Conservation (phyloP, 352 stramenopile species). For the Globisporangium apiculatum region DNA sequence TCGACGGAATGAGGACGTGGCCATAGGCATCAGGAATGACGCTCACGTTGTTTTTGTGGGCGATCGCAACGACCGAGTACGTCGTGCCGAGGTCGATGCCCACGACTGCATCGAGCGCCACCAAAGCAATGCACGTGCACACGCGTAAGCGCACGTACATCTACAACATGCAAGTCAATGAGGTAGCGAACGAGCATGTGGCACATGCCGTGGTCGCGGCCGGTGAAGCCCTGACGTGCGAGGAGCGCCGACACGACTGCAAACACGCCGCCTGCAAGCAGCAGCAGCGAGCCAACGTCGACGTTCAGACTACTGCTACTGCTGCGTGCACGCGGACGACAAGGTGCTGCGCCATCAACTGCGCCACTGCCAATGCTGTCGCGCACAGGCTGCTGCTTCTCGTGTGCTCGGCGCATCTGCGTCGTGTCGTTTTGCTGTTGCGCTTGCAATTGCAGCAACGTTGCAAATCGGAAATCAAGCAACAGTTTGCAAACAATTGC, state of each 20-base stretch:
- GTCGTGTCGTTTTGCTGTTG: no score
- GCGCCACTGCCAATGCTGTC: no score
- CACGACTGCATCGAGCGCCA: conserved; percentile 23
- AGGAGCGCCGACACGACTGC: conserved; percentile 40
- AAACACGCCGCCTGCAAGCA: conserved; percentile 31
- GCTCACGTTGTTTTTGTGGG: conserved; percentile 53
- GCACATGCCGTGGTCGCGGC: conserved; percentile 38
- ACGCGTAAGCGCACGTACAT: neutral
- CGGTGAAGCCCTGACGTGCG: conserved; percentile 46
- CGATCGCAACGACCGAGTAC: conserved; percentile 72
- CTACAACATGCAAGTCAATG: no score
- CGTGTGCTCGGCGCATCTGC: neutral
- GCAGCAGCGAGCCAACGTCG: conserved; percentile 31
- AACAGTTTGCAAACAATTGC: no score
- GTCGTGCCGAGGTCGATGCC: conserved; percentile 73
- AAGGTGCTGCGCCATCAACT: neutral
- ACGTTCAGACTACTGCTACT: conserved; percentile 1
- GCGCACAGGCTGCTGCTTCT: no score
- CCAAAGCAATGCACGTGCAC: neutral
- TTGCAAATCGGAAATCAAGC: no score
- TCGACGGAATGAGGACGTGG: conserved; percentile 51
- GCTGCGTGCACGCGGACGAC: neutral
- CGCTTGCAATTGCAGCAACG: no score
- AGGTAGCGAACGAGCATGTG: neutral
- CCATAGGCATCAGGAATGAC: conserved; percentile 46